Base-by-base conservation (phyloP, 352 stramenopile species). In the Phytophthora sp. region DNA sequence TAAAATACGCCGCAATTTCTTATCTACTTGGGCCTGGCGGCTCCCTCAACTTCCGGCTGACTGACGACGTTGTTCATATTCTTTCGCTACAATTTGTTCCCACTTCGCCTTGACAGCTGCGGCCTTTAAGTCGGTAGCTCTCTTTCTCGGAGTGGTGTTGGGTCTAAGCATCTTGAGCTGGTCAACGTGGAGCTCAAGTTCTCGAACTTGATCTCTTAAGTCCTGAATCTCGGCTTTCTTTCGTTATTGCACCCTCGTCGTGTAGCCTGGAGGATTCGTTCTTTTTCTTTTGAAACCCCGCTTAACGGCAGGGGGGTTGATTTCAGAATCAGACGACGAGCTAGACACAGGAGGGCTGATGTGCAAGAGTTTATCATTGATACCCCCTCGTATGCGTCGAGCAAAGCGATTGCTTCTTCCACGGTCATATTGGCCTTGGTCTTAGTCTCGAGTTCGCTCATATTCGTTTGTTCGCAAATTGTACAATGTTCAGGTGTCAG, bases 11-110 rank as follows among this genome's bases (percentile, higher is more conserved):
- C 51, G 59, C 21, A 68, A 30, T 15, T 49, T 62, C 34, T 69
- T 54, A 13, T 49, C 35, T 20, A 68, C 42, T 34, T 68, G 20
- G 9, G 13, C 34, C 30, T 68, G 59, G 10, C 43, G 51, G 62
- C 6, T 18, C 8, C 18, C 54, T 66, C 8, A 71, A 32, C 20
- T 56, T 59, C 1, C 44, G 18, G 21, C 56, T 0, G 63, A 54
- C 9, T 27, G n/a, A 24, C 20, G 30, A 24, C 63, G 50, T 2
- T 46, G 39, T 9, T 41, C 24, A 12, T 55, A 42, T 27, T 72
- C 56, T 0, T 2, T 12, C 1, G 45, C 17, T 4, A 50, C 56
- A 4, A 67, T 5, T 8, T 52, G 18, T 17, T 39, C 27, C 63
- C 63, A 72, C 23, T 38, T 60, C 20, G 23, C 7, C 6, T 43